Percentiles rank a stretch among this genome's conserved stretches.
Evolutionary conservation across 2,329 filamentous ascomycete genomes (phyloP).

Genomic region (Elsinoe australis): DNA sequence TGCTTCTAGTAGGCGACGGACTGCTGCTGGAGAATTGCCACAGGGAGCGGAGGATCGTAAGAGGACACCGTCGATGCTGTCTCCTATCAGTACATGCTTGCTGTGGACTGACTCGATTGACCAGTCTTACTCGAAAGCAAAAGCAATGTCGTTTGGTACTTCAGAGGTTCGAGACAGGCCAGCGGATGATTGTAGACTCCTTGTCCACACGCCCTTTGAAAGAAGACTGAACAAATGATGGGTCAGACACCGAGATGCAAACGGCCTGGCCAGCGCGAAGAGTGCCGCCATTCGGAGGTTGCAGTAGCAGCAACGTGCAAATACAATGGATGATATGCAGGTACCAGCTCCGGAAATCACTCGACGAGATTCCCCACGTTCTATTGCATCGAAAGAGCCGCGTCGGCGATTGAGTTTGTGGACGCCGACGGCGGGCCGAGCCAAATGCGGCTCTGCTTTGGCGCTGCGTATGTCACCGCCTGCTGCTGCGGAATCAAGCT

Average conservation of each 20-base stretch:
- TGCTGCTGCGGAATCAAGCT: constrained; percentile 15
- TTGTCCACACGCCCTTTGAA: no score
- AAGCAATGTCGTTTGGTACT: constrained; percentile 42
- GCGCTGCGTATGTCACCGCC: neutral
- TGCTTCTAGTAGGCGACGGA: constrained; percentile 64
- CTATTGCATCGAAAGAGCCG: constrained; percentile 10
- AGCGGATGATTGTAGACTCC: neutral
- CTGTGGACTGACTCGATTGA: no score
- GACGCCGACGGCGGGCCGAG: no score
- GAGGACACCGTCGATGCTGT: constrained; percentile 87
- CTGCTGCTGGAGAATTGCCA: constrained; percentile 65
- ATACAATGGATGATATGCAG: no score
- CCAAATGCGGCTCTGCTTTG: no score
- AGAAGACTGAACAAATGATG: no score
- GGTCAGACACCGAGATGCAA: no score
- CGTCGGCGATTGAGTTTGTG: neutral
- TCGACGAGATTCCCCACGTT: no score
- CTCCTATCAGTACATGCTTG: constrained; percentile 23
- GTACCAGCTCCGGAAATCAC: no score
- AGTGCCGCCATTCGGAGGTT: no score
- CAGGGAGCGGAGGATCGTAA: constrained; percentile 73
- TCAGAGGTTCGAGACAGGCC: neutral
- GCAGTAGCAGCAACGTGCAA: no score
- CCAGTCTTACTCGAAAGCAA: constrained; percentile 48
- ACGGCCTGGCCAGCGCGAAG: no score